Base-by-base conservation (phyloP, 306 rosid species). In the Vigna angularis region DNA sequence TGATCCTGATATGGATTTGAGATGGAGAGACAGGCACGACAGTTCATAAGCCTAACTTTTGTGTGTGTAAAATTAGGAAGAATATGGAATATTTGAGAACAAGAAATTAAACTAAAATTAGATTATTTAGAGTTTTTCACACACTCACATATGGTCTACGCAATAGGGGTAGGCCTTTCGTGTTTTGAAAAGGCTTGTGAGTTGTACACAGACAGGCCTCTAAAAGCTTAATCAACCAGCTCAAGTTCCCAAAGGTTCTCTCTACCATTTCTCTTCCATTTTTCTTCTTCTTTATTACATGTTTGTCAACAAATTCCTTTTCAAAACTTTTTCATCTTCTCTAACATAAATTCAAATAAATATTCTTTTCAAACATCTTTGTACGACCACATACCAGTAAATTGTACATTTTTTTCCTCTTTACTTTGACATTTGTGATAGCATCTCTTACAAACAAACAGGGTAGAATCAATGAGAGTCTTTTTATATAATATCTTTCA, bases 201-300 rank as follows among this genome's bases (percentile, higher is more conserved):
- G 28, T 24, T 24, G 28, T 24, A 24, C 28, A 24, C 28, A 24
- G 28, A 24, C 28, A 24, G 28, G 2, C 28, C 28, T 24, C 68
- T 63, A 63, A 42, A 15, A 42, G 38, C 13, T 75, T 52, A 52
- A 2, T 52, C 11, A 9, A 67, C 26, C 50, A 56, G 38, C 69
- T 55, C 75, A 55, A 50, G 57, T 66, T 67, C 81, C 73, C n/a
- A 66, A 2, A 50, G 73, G 22, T 63, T 76, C 55, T 66, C 24
- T 38, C 15, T 34, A 28, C 9, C 15, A 15, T 17, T 53, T 53
- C 44, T 38, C 8, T 40, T 0, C 2, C 44, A 7, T 38, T 40
- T 40, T 40, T 40, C 45, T 38, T 40, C 45, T 42, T 42, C 9
- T 9, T 7, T 40, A 0, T 42, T 9, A 42, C 12, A 9, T 42